Percentiles rank a stretch among this genome's conserved stretches.
Conservation (phyloP, 495 filamentous ascomycete species). For the Margaritispora aquatica region DNA sequence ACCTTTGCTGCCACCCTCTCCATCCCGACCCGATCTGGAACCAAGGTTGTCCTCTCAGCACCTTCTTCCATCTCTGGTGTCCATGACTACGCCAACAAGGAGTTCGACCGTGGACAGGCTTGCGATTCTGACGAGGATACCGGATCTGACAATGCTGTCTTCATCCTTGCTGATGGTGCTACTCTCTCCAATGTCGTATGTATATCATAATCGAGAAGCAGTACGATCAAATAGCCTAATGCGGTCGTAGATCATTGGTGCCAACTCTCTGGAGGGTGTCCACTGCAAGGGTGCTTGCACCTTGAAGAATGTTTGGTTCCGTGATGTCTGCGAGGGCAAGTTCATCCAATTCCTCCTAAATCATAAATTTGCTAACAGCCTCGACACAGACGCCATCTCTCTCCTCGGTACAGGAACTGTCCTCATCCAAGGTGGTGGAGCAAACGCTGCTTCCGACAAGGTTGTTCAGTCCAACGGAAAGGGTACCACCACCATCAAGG, state of each 20-base stretch:
- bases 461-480: constrained; percentile 58
- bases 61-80: constrained; percentile 4
- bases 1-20: constrained; percentile 2
- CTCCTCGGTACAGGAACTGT: constrained; percentile 35
- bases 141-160: constrained; percentile 40
- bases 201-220: too few species aligned
- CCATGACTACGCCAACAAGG: constrained; percentile 10
- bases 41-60: background rate
- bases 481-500: constrained; percentile 50
- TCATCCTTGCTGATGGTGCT: constrained; percentile 41
- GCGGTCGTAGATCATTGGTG: constrained; percentile 35
- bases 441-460: constrained; percentile 47
- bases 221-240: background rate
- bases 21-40: constrained; percentile 8
- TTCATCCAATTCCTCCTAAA: too few species aligned
- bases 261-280: constrained; percentile 45
- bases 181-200: constrained; percentile 47
- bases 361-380: background rate
- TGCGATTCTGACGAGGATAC: constrained; percentile 41
- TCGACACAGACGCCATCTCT: constrained; percentile 15
- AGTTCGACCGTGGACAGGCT: constrained; percentile 38
- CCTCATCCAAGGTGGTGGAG: constrained; percentile 52
- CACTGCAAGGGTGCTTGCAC: constrained; percentile 44
- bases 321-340: constrained; percentile 46
- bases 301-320: constrained; percentile 49